Percentiles rank a stretch among this genome's conserved stretches.
Evolutionary conservation across 768 basidiomycete genomes (phyloP).

Genomic region (Mycena crocata): DNA sequence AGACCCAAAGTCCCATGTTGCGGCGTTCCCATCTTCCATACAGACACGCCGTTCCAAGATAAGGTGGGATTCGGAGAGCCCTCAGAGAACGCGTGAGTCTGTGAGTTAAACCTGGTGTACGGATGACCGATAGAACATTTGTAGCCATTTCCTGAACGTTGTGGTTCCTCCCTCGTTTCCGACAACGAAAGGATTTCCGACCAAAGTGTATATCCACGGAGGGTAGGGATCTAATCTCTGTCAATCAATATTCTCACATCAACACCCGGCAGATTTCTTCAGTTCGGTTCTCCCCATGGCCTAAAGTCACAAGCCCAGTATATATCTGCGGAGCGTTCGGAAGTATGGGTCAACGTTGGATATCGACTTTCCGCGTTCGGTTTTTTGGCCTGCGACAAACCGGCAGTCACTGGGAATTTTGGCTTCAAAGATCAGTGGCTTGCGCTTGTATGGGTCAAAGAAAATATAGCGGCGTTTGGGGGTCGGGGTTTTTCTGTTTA

Average conservation of each 20-base stretch:
- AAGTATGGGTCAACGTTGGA: constrained; percentile 83
- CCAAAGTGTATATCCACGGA: constrained; percentile 83
- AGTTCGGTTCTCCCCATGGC: constrained; percentile 81
- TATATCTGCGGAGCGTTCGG: constrained; percentile 68
- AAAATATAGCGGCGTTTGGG: constrained; percentile 76
- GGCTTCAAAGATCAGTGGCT: constrained; percentile 90
- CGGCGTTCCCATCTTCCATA: neutral
- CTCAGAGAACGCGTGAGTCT: constrained; percentile 74
- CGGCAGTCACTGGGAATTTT: constrained; percentile 75
- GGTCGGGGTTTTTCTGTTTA: constrained; percentile 52
- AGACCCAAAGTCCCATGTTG: neutral
- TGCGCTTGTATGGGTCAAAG: constrained; percentile 76
- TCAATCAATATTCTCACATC: neutral
- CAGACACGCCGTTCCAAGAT: constrained; percentile 63
- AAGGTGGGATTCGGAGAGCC: constrained; percentile 76
- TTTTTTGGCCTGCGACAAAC: constrained; percentile 75
- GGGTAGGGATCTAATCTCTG: constrained; percentile 55
- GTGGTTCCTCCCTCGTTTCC: constrained; percentile 67
- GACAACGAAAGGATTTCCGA: constrained; percentile 60
- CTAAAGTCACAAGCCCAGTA: constrained; percentile 74
- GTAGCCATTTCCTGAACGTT: constrained; percentile 75
- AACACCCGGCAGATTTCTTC: constrained; percentile 66
- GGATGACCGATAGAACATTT: neutral
- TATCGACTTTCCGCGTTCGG: constrained; percentile 84
- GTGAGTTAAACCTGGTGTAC: neutral